A percentile compares a stretch with the other conserved stretches of the same genome.
Evolutionary conservation across 2,329 filamentous ascomycete species (phyloP).

Genomic region (Thelonectria rubi): DNA sequence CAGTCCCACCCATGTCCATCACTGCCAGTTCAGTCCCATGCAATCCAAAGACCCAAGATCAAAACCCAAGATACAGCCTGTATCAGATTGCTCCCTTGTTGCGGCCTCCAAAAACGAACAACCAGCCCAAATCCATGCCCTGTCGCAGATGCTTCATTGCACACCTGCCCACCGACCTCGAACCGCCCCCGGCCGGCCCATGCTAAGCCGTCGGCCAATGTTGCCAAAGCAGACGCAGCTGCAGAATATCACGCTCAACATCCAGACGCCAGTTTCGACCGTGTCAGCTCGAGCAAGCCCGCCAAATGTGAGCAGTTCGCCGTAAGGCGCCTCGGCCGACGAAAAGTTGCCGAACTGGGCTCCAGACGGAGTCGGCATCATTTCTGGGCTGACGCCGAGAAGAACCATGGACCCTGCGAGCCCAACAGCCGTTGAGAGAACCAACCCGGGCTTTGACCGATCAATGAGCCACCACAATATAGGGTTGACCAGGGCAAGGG

Average conservation of each 20-base stretch:
- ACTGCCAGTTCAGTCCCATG: neutral
- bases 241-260: slow-evolving; percentile 92
- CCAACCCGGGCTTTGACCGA: slow-evolving; percentile 83
- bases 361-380: slow-evolving; percentile 74
- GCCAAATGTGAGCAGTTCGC: slow-evolving; percentile 48
- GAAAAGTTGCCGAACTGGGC: slow-evolving; percentile 37
- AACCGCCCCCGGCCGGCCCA: slow-evolving; percentile 54
- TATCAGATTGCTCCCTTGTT: neutral
- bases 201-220: slow-evolving; percentile 82
- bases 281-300: slow-evolving; percentile 69
- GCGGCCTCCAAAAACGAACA: neutral
- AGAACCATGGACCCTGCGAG: slow-evolving; percentile 77
- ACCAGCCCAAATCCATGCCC: too few relatives aligned
- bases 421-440: slow-evolving; percentile 79
- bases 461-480: slow-evolving; percentile 97
- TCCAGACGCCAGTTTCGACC: slow-evolving; percentile 83
- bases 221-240: slow-evolving; percentile 97
- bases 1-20: neutral
- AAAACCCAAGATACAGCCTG: slow-evolving; percentile 12
- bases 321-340: slow-evolving; percentile 24
- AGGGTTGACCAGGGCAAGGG: slow-evolving; percentile 89
- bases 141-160: slow-evolving; percentile 41
- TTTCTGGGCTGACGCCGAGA: slow-evolving; percentile 77
- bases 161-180: slow-evolving; percentile 58
- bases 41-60: neutral